A percentile compares a stretch with the other conserved stretches of the same genome.
These are phyloP conservation scores for Scutellaria barbata DNA, from an alignment of 257 asterid genomes.

Conservation along the genomic window DNA sequence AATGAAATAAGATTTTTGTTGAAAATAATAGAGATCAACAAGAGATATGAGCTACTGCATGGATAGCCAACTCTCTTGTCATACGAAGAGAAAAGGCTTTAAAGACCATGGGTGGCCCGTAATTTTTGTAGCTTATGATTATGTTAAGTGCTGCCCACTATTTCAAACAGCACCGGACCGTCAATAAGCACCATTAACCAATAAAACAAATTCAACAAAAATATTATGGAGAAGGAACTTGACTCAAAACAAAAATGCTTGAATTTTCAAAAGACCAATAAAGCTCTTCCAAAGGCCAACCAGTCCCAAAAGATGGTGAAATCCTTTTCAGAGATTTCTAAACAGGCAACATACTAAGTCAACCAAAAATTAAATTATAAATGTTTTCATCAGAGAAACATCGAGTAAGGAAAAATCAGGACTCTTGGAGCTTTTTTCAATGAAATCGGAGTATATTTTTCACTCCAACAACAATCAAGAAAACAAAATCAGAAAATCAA, in stretches of 20 bases:
- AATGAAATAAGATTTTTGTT: not conserved
- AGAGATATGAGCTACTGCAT: not conserved
- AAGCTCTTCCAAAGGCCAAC: not conserved
- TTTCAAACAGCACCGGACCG: conserved; percentile 26
- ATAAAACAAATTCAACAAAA: not conserved
- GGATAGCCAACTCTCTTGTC: not conserved
- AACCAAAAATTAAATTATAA: too few relatives aligned
- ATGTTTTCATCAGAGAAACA: not conserved
- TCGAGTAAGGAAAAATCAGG: not conserved
- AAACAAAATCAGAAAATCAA: not conserved
- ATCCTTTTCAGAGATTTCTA: not conserved
- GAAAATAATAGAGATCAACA: not conserved
- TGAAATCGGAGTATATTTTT: not conserved
- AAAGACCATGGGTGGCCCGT: not conserved
- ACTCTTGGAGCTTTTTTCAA: not conserved
- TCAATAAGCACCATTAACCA: conserved; percentile 6
- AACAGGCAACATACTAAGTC: not conserved
- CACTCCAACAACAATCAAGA: not conserved
- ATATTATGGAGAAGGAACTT: not conserved
- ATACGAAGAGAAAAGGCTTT: not conserved
- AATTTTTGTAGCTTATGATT: conserved; percentile 15
- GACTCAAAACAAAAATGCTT: not conserved
- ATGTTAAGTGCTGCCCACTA: conserved; percentile 14
- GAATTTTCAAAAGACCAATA: not conserved
- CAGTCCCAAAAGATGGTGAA: not conserved